These are phyloP conservation scores for Oryza brachyantha DNA, from an alignment of 176 grass and related monocot genomes.

Conservation along the genomic window DNA sequence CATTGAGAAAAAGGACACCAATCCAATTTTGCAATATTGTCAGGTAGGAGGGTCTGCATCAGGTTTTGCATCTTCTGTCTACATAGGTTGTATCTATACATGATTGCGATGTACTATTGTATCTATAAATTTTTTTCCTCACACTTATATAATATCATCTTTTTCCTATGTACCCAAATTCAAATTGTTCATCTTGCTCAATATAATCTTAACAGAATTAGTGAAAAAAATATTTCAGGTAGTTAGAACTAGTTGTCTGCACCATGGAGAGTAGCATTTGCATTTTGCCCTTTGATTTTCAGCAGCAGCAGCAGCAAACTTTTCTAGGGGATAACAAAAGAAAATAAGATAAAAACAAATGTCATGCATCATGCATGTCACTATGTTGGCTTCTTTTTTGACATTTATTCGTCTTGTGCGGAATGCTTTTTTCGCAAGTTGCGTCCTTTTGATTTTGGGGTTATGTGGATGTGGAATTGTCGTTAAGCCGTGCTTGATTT, in stretches of 20 bases:
- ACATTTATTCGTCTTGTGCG: slow-evolving; percentile 12
- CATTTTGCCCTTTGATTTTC: neutral
- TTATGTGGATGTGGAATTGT: slow-evolving; percentile 10
- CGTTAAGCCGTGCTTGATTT: neutral
- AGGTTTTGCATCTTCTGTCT: neutral
- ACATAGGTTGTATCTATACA: neutral
- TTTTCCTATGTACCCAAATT: neutral
- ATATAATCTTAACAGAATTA: neutral
- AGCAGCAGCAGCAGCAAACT: neutral
- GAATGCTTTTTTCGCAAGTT: slow-evolving; percentile 22
- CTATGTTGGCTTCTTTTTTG: slow-evolving; percentile 6
- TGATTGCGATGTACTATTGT: neutral
- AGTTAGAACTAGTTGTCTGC: neutral
- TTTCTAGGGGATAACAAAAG: neutral
- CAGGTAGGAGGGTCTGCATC: neutral
- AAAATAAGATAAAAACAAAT: neutral
- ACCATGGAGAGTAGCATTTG: neutral
- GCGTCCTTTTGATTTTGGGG: slow-evolving; percentile 11
- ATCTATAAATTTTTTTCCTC: neutral
- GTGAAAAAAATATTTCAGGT: neutral
- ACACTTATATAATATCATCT: neutral
- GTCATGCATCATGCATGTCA: slow-evolving; percentile 5
- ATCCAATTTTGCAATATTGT: neutral
- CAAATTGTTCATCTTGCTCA: neutral
- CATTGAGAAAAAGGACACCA: neutral